Conservation (phyloP, 257 asterid genomes). For the Marsdenia floribunda region DNA sequence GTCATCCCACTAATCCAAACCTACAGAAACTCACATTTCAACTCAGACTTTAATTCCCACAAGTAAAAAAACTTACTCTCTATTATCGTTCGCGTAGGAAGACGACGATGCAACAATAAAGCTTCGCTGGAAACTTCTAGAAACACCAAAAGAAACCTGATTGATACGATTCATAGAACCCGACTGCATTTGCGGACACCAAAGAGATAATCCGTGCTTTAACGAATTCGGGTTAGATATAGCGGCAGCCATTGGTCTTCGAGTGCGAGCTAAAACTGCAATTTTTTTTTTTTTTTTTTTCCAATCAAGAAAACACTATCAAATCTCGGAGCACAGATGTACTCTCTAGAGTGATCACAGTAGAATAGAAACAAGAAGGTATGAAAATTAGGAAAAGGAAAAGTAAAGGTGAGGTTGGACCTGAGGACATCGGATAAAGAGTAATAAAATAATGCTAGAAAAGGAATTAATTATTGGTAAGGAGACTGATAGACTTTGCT, state of each 20-base stretch:
- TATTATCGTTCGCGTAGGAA: slow-evolving; percentile 73
- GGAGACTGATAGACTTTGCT: neutral
- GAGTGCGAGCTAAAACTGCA: slow-evolving; percentile 15
- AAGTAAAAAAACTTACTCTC: slow-evolving; percentile 48
- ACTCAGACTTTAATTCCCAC: neutral
- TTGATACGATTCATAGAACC: slow-evolving; percentile 41
- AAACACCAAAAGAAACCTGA: slow-evolving; percentile 23
- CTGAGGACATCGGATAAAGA: slow-evolving; percentile 13
- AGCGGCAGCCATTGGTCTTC: slow-evolving; percentile 45
- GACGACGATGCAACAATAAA: slow-evolving; percentile 59
- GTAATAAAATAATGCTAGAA: neutral
- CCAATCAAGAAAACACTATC: neutral
- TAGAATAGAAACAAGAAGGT: neutral
- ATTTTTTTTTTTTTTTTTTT: neutral
- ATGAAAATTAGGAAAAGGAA: neutral
- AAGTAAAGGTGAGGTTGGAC: slow-evolving; percentile 4
- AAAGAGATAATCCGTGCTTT: slow-evolving; percentile 60
- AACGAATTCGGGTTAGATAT: slow-evolving; percentile 47
- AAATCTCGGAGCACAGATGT: neutral
- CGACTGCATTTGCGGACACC: slow-evolving; percentile 45
- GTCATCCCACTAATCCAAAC: neutral
- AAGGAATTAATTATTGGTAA: neutral
- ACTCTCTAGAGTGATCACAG: neutral
- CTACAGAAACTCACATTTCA: neutral
- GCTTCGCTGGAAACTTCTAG: slow-evolving; percentile 46